Conservation (phyloP, 805 yeast genomes). For the Cyberlindnera subsufficiens region DNA sequence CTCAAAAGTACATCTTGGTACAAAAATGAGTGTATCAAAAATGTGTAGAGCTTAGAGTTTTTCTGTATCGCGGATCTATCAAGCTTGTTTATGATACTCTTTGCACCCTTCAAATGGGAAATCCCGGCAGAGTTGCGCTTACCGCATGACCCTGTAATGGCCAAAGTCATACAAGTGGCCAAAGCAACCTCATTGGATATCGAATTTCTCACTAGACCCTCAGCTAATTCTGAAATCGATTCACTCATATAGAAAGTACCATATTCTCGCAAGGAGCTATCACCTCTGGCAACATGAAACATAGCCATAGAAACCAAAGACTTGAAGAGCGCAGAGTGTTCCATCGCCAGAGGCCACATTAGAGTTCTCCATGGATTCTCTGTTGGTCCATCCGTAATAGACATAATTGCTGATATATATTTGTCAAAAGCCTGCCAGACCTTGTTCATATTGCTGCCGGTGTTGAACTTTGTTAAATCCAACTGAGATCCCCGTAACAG, state of each 20-base stretch:
- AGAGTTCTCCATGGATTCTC: constrained; percentile 66
- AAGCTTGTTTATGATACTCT: constrained; percentile 47
- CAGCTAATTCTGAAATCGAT: constrained; percentile 53
- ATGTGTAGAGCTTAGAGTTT: constrained; percentile 15
- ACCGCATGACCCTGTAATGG: constrained; percentile 67
- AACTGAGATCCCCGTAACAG: not conserved
- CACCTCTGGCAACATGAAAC: constrained; percentile 49
- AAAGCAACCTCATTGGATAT: constrained; percentile 62
- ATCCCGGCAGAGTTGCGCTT: constrained; percentile 61
- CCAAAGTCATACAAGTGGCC: constrained; percentile 56
- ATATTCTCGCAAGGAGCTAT: constrained; percentile 36
- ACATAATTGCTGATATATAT: constrained; percentile 48
- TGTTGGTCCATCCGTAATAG: constrained; percentile 55
- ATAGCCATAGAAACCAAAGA: constrained; percentile 64
- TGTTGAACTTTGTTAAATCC: not conserved
- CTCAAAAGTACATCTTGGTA: constrained; percentile 64
- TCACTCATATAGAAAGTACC: constrained; percentile 55
- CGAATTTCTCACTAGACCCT: constrained; percentile 39
- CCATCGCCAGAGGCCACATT: constrained; percentile 50
- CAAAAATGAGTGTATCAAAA: constrained; percentile 44
- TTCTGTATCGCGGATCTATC: constrained; percentile 6
- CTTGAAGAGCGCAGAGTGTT: constrained; percentile 51
- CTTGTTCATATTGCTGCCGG: constrained; percentile 11
- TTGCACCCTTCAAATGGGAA: constrained; percentile 64
- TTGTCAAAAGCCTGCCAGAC: constrained; percentile 34